Conservation (phyloP, 2,329 filamentous ascomycete species). For the Talaromyces albobiverticillius region DNA sequence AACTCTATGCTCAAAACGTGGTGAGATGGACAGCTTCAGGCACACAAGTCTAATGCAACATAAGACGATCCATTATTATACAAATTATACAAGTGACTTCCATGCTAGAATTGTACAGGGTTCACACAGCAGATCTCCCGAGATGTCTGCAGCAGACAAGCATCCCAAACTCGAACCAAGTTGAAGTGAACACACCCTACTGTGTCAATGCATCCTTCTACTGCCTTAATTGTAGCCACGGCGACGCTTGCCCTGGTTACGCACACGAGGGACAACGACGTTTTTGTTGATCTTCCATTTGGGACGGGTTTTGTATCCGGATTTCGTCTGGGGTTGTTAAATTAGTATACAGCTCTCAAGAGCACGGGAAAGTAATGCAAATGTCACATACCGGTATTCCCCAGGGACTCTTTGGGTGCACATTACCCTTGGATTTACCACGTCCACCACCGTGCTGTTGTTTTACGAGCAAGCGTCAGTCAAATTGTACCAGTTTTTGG, state of each 20-base stretch:
- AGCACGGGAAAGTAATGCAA: slow-evolving; percentile 2
- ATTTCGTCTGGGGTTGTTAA: slow-evolving; percentile 45
- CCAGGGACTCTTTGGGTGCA: slow-evolving; percentile 93
- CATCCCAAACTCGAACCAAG: neutral
- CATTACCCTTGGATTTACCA: slow-evolving; percentile 99
- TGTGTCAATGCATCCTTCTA: neutral
- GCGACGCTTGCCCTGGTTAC: slow-evolving; percentile 86
- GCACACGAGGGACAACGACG: slow-evolving; percentile 76
- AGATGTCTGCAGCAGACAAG: neutral
- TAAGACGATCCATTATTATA: slow-evolving; percentile 4
- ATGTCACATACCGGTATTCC: slow-evolving; percentile 75
- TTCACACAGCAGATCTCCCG: slow-evolving; percentile 4
- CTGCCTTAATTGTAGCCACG: slow-evolving; percentile 58
- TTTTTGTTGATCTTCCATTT: slow-evolving; percentile 89
- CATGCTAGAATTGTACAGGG: slow-evolving; percentile 1
- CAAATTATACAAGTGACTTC: slow-evolving; percentile 10
- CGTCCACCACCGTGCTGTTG: slow-evolving; percentile 98
- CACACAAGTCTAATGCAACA: neutral
- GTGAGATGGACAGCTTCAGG: neutral
- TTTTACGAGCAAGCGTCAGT: too few relatives aligned
- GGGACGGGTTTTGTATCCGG: slow-evolving; percentile 79
- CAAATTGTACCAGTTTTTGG: too few relatives aligned
- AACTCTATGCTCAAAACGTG: neutral
- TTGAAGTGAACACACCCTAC: too few relatives aligned
- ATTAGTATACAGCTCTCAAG: neutral